Percentiles rank a stretch among this genome's conserved stretches.
These are phyloP conservation scores for Infundibulicybe gibba DNA, from an alignment of 768 basidiomycete genomes.

Conservation along the genomic window DNA sequence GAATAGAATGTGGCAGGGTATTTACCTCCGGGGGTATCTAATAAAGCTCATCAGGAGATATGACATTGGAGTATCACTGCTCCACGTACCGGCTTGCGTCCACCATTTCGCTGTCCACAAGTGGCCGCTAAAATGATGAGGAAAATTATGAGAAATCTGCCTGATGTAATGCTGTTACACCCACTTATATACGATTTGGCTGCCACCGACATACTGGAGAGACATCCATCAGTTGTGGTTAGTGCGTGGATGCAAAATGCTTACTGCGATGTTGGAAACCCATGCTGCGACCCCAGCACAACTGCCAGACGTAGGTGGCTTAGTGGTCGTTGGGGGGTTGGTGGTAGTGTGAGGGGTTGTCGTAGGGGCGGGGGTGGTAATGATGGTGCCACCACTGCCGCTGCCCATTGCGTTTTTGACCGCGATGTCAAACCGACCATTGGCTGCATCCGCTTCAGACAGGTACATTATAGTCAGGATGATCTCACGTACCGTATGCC, in stretches of 20 bases:
- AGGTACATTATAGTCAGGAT: not conserved
- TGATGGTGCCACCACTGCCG: slow-evolving; percentile 9
- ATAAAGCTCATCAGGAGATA: not conserved
- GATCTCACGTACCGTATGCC: slow-evolving; percentile 24
- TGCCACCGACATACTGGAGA: slow-evolving; percentile 34
- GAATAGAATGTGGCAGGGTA: not conserved
- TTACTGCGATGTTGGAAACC: slow-evolving; percentile 28
- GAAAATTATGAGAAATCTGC: not conserved
- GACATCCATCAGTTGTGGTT: not conserved
- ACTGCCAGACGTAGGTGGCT: slow-evolving; percentile 20
- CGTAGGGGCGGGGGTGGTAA: too few species aligned
- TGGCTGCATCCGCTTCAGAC: slow-evolving; percentile 14
- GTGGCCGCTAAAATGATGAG: slow-evolving; percentile 38
- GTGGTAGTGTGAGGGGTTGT: too few species aligned
- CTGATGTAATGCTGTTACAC: slow-evolving; percentile 5
- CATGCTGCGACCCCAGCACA: slow-evolving; percentile 39
- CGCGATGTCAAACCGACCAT: slow-evolving; percentile 34
- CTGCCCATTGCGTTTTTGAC: slow-evolving; percentile 33
- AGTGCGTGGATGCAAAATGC: slow-evolving; percentile 7
- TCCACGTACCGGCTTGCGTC: slow-evolving; percentile 28
- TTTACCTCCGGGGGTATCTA: slow-evolving; percentile 23
- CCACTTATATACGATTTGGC: slow-evolving; percentile 32
- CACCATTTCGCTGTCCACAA: slow-evolving; percentile 45
- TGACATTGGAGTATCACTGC: not conserved
- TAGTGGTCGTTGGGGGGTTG: slow-evolving; percentile 8